Conservation (phyloP, 805 yeast genomes). For the Candida awuae region DNA sequence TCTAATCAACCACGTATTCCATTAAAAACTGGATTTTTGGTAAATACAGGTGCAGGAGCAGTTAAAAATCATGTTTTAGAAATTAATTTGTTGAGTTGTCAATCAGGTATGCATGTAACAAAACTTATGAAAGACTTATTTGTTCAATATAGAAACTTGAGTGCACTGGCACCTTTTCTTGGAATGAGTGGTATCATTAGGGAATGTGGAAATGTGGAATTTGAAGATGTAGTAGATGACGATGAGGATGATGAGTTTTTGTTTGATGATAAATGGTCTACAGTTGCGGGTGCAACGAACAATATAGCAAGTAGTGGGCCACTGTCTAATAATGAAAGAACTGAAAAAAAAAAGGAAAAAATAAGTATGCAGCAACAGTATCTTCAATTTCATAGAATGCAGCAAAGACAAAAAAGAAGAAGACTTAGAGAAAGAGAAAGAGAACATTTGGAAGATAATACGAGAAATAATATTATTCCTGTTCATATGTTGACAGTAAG, state of each 20-base stretch:
- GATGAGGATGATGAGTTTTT: slow-evolving; percentile 11
- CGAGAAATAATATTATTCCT: slow-evolving; percentile 43
- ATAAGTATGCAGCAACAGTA: slow-evolving; percentile 11
- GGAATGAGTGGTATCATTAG: slow-evolving; percentile 12
- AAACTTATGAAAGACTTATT: slow-evolving; percentile 48
- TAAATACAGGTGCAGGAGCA: slow-evolving; percentile 30
- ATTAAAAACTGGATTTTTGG: slow-evolving; percentile 59
- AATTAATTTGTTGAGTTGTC: slow-evolving; percentile 64
- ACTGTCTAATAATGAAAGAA: background rate
- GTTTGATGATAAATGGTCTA: slow-evolving; percentile 6
- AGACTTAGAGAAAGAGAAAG: slow-evolving; percentile 5
- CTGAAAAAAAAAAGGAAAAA: slow-evolving; percentile 9
- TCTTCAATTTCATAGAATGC: slow-evolving; percentile 14
- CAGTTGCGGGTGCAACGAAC: background rate
- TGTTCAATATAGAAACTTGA: slow-evolving; percentile 48
- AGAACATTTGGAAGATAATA: slow-evolving; percentile 6
- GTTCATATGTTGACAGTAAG: slow-evolving; percentile 69
- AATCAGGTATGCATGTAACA: slow-evolving; percentile 51
- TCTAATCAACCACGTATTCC: slow-evolving; percentile 67
- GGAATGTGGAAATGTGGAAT: slow-evolving; percentile 26
- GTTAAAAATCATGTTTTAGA: slow-evolving; percentile 37
- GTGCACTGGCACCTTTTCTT: slow-evolving; percentile 23
- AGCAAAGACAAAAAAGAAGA: slow-evolving; percentile 9
- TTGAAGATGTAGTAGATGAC: slow-evolving; percentile 25
- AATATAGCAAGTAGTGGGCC: background rate